Conservation (phyloP, 345 rosid species). For the Pistacia atlantica region DNA sequence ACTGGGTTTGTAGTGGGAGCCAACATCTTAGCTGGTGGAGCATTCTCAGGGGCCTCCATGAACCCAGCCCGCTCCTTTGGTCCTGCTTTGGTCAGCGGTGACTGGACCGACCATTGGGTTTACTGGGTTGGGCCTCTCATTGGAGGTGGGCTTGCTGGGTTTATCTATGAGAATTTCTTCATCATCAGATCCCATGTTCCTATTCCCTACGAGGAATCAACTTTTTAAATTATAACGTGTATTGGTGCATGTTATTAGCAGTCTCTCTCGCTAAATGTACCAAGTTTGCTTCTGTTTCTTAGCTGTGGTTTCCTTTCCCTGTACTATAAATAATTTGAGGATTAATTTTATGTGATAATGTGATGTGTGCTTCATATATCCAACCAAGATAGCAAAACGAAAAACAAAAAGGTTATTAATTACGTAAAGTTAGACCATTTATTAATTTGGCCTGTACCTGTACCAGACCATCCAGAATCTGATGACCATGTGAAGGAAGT, state of each 20-base stretch:
- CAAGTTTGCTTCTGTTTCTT: not conserved
- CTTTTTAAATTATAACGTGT: not conserved
- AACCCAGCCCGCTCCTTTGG: conserved; percentile 95
- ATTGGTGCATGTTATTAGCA: too few relatives aligned
- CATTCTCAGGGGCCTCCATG: conserved; percentile 95
- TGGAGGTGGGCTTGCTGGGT: conserved; percentile 80
- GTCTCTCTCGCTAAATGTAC: not conserved
- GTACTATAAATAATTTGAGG: not conserved
- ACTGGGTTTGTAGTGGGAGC: conserved; percentile 85
- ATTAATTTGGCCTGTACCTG: too few relatives aligned
- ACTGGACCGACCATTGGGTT: conserved; percentile 93
- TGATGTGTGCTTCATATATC: too few relatives aligned
- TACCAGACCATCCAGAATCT: too few relatives aligned
- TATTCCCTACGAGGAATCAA: conserved; percentile 35
- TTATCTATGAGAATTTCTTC: conserved; percentile 71
- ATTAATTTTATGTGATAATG: too few relatives aligned
- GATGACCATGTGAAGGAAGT: not conserved
- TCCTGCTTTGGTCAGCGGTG: conserved; percentile 76
- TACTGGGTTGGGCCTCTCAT: conserved; percentile 91
- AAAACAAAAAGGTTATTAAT: too few relatives aligned
- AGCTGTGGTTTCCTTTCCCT: not conserved
- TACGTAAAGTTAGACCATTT: too few relatives aligned
- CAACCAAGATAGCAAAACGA: too few relatives aligned
- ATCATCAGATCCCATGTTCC: conserved; percentile 49
- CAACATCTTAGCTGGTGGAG: conserved; percentile 73